Base-by-base conservation (phyloP, 345 rosid species). In the Reutealis trisperma region DNA sequence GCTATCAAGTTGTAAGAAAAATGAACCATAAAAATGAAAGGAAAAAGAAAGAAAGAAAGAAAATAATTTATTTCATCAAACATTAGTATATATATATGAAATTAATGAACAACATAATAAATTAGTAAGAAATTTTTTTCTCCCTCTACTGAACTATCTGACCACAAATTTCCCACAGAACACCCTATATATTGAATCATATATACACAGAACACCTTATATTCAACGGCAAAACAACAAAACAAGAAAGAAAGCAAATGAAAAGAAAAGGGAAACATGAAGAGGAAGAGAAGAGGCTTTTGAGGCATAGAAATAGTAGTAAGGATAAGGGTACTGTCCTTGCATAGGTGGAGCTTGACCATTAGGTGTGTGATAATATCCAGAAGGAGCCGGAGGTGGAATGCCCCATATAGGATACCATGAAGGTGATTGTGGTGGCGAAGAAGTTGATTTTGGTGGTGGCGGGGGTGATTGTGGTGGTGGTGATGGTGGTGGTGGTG, bases 251-350 rank as follows among this genome's bases (percentile, higher is more conserved):
- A 78, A 69, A 12, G 59, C 45, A 32, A 71, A 1, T 18, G 63
- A 76, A 27, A 64, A 68, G 27, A 66, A 74, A 61, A 64, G 12
- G 8, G 66, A 70, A 22, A 69, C 67, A 10, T 12, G 79, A 51
- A 70, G 37, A 30, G 80, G 51, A 24, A 73, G 70, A 61, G 76
- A 42, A 70, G 86, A 72, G 32, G 87, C 86, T 37, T 63, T 68
- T 34, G 93, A 86, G 52, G 88, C 75, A 61, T 79, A 84, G 86
- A 66, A 90, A 63, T 90, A 88, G 84, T 90, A 90, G 79, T 88
- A 88, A 52, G 93, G 91, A 63, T 84, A 86, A 37, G 88, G 84
- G 66, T 90, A 81, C 10, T 57, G 81, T 75, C 79, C 88, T 2
- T 75, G 37, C 12, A 47, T 27, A 2, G 88, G 88, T 19, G 85